These are phyloP conservation scores for Thelonectria rubi DNA, from an alignment of 2,329 filamentous ascomycete species.

Conservation along the genomic window DNA sequence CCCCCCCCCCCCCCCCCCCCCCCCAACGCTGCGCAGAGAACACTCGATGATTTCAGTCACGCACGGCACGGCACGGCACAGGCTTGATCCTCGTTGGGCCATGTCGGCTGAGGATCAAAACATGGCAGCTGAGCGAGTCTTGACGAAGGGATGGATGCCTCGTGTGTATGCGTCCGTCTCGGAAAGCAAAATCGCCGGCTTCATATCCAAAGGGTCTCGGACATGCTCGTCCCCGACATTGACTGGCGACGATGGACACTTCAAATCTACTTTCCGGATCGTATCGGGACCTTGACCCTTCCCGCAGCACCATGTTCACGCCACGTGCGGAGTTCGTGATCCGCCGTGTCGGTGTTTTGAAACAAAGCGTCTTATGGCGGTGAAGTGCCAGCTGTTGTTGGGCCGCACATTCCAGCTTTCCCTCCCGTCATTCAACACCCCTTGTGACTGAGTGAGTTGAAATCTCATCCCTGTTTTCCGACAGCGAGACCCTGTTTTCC, in stretches of 20 bases:
- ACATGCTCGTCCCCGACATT: no score
- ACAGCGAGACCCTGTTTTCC: background rate
- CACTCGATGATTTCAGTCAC: background rate
- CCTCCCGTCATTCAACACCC: background rate
- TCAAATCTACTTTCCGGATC: background rate
- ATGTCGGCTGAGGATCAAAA: background rate
- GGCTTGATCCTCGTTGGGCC: background rate
- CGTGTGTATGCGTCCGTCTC: no score
- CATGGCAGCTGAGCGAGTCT: background rate
- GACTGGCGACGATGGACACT: no score
- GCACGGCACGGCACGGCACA: conserved; percentile 15
- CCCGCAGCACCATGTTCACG: background rate
- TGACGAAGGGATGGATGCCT: background rate
- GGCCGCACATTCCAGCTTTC: background rate
- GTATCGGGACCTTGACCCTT: background rate
- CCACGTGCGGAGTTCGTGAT: background rate
- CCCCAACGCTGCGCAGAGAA: background rate
- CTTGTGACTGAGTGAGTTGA: background rate
- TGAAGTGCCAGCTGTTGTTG: background rate
- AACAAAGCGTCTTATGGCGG: conserved; percentile 1
- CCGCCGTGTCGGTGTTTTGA: conserved; percentile 11
- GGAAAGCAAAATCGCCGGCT: background rate
- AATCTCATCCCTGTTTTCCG: background rate
- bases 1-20: background rate
- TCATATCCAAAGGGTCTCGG: no score